phyloP scores from a whole-genome alignment of 2,329 filamentous ascomycete genomes.

The Colletotrichum phormii region DNA sequence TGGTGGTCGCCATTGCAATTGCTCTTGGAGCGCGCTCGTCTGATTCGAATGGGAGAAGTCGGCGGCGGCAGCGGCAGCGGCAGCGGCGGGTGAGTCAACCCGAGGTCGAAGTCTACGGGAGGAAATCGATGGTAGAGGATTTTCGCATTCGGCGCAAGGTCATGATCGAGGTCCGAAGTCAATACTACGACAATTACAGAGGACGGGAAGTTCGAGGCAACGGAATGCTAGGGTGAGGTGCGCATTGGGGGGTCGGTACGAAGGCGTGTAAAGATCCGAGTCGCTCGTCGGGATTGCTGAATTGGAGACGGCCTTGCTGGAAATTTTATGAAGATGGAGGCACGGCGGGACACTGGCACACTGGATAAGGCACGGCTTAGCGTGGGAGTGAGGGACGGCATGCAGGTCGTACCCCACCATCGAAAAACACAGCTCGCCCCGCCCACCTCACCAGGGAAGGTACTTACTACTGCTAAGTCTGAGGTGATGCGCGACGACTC shows the following conservation, averaged over 20 bases:
- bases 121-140: constrained; percentile 16
- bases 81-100: constrained; percentile 22
- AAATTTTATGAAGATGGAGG: constrained; percentile 33
- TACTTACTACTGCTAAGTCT: too few species aligned
- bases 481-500: not conserved
- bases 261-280: not conserved
- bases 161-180: constrained; percentile 24
- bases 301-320: constrained; percentile 7
- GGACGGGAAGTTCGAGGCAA: not conserved
- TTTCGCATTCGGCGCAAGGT: constrained; percentile 34
- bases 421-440: constrained; percentile 30
- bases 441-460: not conserved
- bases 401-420: constrained; percentile 38
- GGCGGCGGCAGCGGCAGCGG: not conserved
- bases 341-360: not conserved
- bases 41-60: not conserved
- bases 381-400: constrained; percentile 21
- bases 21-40: not conserved
- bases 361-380: constrained; percentile 1
- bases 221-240: not conserved
- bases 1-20: constrained; percentile 37
- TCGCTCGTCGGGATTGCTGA: not conserved
- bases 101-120: constrained; percentile 30
- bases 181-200: not conserved
- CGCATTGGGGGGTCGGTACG: not conserved